A percentile compares a stretch with the other conserved stretches of the same genome.
These are phyloP conservation scores for Excoecaria cochinchinensis DNA, from an alignment of 345 rosid genomes.

Conservation along the genomic window DNA sequence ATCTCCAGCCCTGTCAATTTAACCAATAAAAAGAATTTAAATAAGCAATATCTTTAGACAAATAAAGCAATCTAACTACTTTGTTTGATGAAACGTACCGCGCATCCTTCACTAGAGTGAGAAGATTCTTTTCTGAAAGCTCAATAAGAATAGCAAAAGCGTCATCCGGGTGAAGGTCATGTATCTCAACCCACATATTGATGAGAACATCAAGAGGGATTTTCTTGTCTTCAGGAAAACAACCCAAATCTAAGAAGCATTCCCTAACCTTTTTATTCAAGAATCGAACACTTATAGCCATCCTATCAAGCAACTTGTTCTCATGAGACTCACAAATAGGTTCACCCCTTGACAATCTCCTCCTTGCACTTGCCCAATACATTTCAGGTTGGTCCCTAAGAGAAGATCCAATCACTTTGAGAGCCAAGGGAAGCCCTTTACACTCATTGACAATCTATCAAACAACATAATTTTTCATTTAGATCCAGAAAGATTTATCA, in stretches of 20 bases:
- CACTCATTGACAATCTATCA: constrained; percentile 73
- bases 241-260: constrained; percentile 88
- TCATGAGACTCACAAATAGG: constrained; percentile 73
- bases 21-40: constrained; percentile 11
- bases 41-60: not conserved
- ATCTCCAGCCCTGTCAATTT: constrained; percentile 62
- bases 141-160: constrained; percentile 71
- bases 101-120: constrained; percentile 77
- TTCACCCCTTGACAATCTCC: constrained; percentile 64
- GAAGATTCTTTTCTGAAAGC: constrained; percentile 73
- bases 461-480: constrained; percentile 1
- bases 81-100: constrained; percentile 36
- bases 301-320: constrained; percentile 59
- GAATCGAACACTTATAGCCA: constrained; percentile 66
- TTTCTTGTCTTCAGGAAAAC: constrained; percentile 94
- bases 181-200: constrained; percentile 83
- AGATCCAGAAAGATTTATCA: constrained; percentile 8
- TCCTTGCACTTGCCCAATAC: constrained; percentile 67
- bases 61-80: not conserved
- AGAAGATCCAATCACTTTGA: constrained; percentile 90
- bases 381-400: constrained; percentile 55
- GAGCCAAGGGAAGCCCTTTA: constrained; percentile 93
- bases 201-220: constrained; percentile 84
- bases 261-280: constrained; percentile 51
- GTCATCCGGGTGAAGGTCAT: constrained; percentile 50